These are phyloP conservation scores for Mycena floridula DNA, from an alignment of 768 basidiomycete species.

Conservation along the genomic window DNA sequence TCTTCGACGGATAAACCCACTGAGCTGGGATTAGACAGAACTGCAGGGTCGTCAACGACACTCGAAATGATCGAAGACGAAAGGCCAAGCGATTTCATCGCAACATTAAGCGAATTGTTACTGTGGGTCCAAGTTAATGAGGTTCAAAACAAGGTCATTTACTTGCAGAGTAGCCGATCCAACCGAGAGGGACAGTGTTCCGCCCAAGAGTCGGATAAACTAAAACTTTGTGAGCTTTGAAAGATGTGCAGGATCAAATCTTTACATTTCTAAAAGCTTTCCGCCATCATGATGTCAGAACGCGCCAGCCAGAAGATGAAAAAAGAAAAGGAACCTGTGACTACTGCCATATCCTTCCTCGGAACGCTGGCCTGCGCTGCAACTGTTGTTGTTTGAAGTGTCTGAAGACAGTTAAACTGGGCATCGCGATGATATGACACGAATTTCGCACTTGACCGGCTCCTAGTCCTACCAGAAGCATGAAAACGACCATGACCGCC, in stretches of 20 bases:
- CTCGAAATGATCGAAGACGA: conserved; percentile 29
- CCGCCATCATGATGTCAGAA: background rate
- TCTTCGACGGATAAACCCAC: conserved; percentile 29
- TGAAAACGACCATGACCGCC: conserved; percentile 49
- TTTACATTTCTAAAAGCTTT: background rate
- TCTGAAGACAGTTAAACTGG: conserved; percentile 25
- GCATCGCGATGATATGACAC: conserved; percentile 9
- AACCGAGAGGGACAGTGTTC: conserved; percentile 60
- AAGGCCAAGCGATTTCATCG: conserved; percentile 32
- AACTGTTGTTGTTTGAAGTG: conserved; percentile 59
- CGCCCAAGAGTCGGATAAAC: conserved; percentile 68
- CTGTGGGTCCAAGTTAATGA: conserved; percentile 8
- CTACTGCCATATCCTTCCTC: conserved; percentile 69
- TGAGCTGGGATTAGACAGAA: conserved; percentile 22
- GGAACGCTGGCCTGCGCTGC: conserved; percentile 70
- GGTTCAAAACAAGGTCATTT: background rate
- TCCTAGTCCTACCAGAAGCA: conserved; percentile 54
- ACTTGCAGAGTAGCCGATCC: conserved; percentile 51
- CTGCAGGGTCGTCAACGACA: conserved; percentile 44
- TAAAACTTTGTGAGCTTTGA: conserved; percentile 14
- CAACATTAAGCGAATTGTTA: conserved; percentile 42
- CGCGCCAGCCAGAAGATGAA: conserved; percentile 57
- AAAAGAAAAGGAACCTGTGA: too few relatives aligned
- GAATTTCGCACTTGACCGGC: conserved; percentile 45
- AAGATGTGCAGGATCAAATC: background rate